Base-by-base conservation (phyloP, 768 basidiomycete genomes). In the Coprinopsis marcescibilis region DNA sequence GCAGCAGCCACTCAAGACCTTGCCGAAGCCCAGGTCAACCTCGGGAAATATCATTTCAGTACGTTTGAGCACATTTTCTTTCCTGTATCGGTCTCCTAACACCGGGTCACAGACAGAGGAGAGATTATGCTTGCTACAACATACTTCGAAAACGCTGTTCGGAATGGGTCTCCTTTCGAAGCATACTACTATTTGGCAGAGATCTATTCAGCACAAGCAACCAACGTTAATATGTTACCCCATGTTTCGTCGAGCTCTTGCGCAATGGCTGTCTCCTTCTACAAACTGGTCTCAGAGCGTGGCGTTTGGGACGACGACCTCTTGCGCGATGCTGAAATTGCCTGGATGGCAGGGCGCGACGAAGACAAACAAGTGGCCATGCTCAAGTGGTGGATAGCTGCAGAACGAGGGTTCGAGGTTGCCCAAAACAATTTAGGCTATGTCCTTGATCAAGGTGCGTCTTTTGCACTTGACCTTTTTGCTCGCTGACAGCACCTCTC, bases 361-460 rank as follows among this genome's bases (percentile, higher is more conserved):
- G 70, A 79, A 35, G 88, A 86, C 25, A 83, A 81, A 58, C 83
- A 91, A 53, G 75, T 78, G 43, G 95, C 95, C 2, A 81, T 98
- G 67, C 66, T 98, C 25, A 83, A 86, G 39, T 99, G 96, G 91
- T 90, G 85, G 87, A 77, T 96, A 42, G 90, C 92, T 25, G 91
- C 90, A 7, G 96, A 99, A 68, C 69, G 89, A 50, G 96, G 96
- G 0, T 85, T 77, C 21, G 96, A 99, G 65, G 74, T 83, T 21
- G 94, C 90, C 2, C 95, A 98, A 68, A 98, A 92, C 58, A 98
- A 99, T 58, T 68, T 99, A 14, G 96, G 93, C 0, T 94, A 81
- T 62, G 73, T 92, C 43, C 70, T 98, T 50, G 95, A 97, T 60
- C 89, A 93, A 76, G 91, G 94, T 86, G 43, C 36, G 75, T 61